Evolutionary conservation across 2,329 filamentous ascomycete species (phyloP).

Genomic region (Cyphellophora attinorum): DNA sequence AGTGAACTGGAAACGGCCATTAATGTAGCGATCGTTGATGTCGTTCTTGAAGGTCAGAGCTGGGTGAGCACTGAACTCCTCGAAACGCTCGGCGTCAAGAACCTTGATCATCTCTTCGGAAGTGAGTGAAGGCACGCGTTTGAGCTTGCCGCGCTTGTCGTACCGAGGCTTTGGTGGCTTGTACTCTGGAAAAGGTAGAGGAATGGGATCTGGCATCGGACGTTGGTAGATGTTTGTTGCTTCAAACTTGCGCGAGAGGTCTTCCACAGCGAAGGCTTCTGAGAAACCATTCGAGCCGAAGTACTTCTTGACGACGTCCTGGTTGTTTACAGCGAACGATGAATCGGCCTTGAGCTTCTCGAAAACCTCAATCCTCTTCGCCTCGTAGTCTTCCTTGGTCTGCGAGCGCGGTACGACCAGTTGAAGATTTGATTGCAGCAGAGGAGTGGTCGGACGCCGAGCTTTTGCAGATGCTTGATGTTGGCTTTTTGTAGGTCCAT

Average conservation of each 20-base stretch:
- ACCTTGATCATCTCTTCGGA: slow-evolving; percentile 8
- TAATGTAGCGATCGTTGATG: slow-evolving; percentile 11
- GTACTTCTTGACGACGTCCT: slow-evolving; percentile 7
- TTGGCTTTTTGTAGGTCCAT: no score
- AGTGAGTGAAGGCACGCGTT: slow-evolving; percentile 6
- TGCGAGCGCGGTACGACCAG: background rate
- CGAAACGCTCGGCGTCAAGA: slow-evolving; percentile 12
- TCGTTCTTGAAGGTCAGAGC: slow-evolving; percentile 16
- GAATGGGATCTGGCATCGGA: background rate
- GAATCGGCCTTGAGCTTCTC: slow-evolving; percentile 9
- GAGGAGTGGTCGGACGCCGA: background rate
- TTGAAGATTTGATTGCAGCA: background rate
- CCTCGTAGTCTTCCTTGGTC: slow-evolving; percentile 1
- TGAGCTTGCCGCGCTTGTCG: background rate
- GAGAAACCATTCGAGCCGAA: slow-evolving; percentile 13
- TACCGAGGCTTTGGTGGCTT: background rate
- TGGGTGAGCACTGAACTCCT: slow-evolving; percentile 6
- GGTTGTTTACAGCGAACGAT: slow-evolving; percentile 4
- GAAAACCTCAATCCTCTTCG: slow-evolving; percentile 6
- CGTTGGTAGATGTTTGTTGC: background rate
- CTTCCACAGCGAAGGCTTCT: slow-evolving; percentile 3
- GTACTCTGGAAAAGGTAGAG: background rate
- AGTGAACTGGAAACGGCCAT: slow-evolving; percentile 19
- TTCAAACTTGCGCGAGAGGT: slow-evolving; percentile 1
- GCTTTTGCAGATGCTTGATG: no score